These are phyloP conservation scores for Apodospora peruviana DNA, from an alignment of 495 filamentous ascomycete species.

Conservation along the genomic window DNA sequence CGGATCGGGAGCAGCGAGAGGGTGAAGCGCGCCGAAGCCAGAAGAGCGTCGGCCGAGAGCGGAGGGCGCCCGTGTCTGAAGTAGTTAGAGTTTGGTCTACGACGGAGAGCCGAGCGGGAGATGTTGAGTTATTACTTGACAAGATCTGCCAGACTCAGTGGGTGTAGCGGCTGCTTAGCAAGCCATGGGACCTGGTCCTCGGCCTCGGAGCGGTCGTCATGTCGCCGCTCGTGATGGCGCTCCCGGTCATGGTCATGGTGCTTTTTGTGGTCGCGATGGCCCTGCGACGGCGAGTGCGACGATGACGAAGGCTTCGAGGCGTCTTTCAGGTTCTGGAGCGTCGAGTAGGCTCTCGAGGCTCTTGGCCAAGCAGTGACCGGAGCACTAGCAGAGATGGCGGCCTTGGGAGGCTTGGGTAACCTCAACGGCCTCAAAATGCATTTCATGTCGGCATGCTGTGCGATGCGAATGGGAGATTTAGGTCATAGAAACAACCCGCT, in stretches of 20 bases:
- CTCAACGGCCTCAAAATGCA: constrained; percentile 29
- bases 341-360: constrained; percentile 8
- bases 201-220: constrained; percentile 14
- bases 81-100: not conserved
- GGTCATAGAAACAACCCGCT: not conserved
- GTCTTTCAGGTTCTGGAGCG: constrained; percentile 6
- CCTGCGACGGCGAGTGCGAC: constrained; percentile 4
- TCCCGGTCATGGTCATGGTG: constrained; percentile 1
- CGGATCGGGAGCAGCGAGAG: constrained; percentile 86
- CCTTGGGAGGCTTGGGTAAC: constrained; percentile 25
- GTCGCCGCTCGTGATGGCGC: constrained; percentile 5
- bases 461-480: constrained; percentile 1
- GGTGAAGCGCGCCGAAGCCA: constrained; percentile 89
- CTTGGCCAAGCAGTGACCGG: too few species aligned
- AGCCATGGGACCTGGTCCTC: constrained; percentile 72
- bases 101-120: not conserved
- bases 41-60: constrained; percentile 68
- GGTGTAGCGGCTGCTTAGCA: constrained; percentile 71
- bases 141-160: constrained; percentile 79
- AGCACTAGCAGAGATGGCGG: constrained; percentile 15
- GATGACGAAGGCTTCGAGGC: constrained; percentile 1
- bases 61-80: constrained; percentile 83
- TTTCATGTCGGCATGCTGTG: constrained; percentile 43
- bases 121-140: constrained; percentile 56
- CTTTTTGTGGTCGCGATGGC: too few species aligned